These are phyloP conservation scores for Lodderomyces orthopsilosis DNA, from an alignment of 1,139 yeast species.

Conservation along the genomic window DNA sequence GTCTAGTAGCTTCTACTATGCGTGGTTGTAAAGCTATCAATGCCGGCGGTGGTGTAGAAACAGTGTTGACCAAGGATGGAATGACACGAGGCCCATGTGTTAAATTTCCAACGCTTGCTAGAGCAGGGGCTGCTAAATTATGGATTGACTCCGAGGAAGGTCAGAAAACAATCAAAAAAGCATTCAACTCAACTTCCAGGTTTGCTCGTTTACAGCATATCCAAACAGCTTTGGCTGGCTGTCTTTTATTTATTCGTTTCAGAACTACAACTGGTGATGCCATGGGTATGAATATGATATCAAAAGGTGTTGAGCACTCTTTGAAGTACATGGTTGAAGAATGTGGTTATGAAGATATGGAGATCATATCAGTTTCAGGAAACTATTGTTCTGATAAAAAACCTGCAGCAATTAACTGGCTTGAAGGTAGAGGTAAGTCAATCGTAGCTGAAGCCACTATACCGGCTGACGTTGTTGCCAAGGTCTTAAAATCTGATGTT, in stretches of 20 bases:
- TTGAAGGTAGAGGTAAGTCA: conserved; percentile 98
- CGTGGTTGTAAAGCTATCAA: conserved; percentile 98
- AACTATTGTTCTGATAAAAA: conserved; percentile 97
- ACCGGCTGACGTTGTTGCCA: conserved; percentile 75
- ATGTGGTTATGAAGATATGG: conserved; percentile 94
- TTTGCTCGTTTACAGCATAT: conserved; percentile 91
- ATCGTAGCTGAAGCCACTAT: conserved; percentile 96
- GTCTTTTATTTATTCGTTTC: conserved; percentile 81
- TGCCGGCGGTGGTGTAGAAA: conserved; percentile 92
- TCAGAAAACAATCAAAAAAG: conserved; percentile 73
- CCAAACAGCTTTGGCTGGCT: conserved; percentile 96
- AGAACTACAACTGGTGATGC: conserved; percentile 99
- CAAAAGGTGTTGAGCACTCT: conserved; percentile 93
- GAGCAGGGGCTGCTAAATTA: conserved; percentile 93
- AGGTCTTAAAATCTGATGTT: conserved; percentile 87
- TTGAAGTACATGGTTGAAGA: conserved; percentile 82
- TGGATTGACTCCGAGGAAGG: conserved; percentile 98
- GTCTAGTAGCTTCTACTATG: conserved; percentile 96
- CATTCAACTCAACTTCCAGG: conserved; percentile 94
- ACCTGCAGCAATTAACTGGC: conserved; percentile 98
- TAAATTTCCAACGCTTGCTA: conserved; percentile 69
- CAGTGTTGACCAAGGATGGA: conserved; percentile 93
- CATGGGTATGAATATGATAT: conserved; percentile 99
- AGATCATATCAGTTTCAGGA: conserved; percentile 88
- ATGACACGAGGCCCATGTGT: conserved; percentile 99